Base-by-base conservation (phyloP, 2,329 filamentous ascomycete species). In the Curvularia lunata region DNA sequence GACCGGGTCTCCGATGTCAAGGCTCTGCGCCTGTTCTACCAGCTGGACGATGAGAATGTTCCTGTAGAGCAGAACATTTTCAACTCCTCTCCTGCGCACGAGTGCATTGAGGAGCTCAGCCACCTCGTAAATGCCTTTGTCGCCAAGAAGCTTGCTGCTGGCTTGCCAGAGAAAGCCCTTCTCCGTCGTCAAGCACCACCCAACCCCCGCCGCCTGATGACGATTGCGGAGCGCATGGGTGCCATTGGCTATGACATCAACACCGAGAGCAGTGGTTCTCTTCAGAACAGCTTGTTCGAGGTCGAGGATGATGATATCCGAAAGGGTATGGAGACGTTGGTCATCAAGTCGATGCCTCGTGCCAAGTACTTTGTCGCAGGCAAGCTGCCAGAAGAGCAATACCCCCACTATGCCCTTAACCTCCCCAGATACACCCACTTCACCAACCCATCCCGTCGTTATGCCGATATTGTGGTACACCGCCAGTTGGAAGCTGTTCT, bases 1-100 rank as follows among this genome's bases (percentile, higher is more conserved):
- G 89, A 92, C 51, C 89, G 90, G 34, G 87, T 87, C 42, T 87
- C 90, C 63, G 87, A 90, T 12, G 91, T 97, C 68, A 90, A 93
- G 32, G 89, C 94, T 40, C 86, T 99, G 51, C 90, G 95, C 56
- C 85, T 99, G 46, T 83, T 98, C 61, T 92, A 97, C 78, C 93
- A 97, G 79, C 85, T 98, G 40, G 95, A 99, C 68, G 95, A 99
- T 68, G 95, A 99, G 83, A 98, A 98, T 77, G 92, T 97, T 52
- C 95, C 94, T 2, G 93, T 98, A 40, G 92, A 97, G 80, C 87
- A 92, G 75, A 99, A 98, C 80, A 91, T 99, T 64, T 99, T 98
- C 72, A 89, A 97, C 76, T 94, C 91, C 28, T 92, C 91, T 12
- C 84, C 89, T 9, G 91, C 93, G 2, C 92, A 96, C 63, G 94